A percentile compares a stretch with the other conserved stretches of the same genome.
phyloP scores from a whole-genome alignment of 805 yeast genomes.

The Wickerhamomyces kurtzmanii region DNA sequence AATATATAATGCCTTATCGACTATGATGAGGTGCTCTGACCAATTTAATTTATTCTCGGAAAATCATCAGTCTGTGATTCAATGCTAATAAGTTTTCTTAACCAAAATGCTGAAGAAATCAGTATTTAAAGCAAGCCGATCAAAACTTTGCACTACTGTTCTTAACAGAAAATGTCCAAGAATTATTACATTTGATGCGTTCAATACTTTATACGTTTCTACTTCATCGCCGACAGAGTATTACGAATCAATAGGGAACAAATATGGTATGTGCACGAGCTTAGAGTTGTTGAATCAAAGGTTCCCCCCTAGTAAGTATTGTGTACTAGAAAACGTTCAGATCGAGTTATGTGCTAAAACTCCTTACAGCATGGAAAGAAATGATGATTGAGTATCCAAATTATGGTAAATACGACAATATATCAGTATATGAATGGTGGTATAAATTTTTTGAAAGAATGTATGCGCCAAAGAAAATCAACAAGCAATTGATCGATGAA shows the following conservation, averaged over 20 bases:
- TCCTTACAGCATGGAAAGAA: conserved; percentile 19
- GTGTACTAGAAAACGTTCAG: neutral
- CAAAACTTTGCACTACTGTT: too few species aligned
- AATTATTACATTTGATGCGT: conserved; percentile 57
- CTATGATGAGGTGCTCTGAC: too few species aligned
- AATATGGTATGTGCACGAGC: conserved; percentile 29
- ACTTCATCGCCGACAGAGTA: conserved; percentile 40
- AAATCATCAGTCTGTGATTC: too few species aligned
- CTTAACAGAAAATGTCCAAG: conserved; percentile 11
- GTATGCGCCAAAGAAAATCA: conserved; percentile 24
- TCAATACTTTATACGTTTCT: conserved; percentile 56
- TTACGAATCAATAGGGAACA: conserved; percentile 37
- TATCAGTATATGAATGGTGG: conserved; percentile 49
- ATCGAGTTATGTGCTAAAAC: conserved; percentile 1
- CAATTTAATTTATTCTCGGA: too few species aligned
- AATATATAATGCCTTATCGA: too few species aligned
- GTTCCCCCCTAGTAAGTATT: conserved; percentile 15
- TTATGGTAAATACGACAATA: conserved; percentile 39
- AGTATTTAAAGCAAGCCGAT: too few species aligned
- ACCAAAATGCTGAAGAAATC: too few species aligned
- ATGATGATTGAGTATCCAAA: conserved; percentile 39
- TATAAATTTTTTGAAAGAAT: conserved; percentile 31
- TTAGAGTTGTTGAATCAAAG: conserved; percentile 13
- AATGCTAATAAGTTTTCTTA: too few species aligned
- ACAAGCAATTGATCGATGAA: conserved; percentile 30